Evolutionary conservation across 1,139 yeast species (phyloP).

Genomic region (Hanseniaspora sp.): DNA sequence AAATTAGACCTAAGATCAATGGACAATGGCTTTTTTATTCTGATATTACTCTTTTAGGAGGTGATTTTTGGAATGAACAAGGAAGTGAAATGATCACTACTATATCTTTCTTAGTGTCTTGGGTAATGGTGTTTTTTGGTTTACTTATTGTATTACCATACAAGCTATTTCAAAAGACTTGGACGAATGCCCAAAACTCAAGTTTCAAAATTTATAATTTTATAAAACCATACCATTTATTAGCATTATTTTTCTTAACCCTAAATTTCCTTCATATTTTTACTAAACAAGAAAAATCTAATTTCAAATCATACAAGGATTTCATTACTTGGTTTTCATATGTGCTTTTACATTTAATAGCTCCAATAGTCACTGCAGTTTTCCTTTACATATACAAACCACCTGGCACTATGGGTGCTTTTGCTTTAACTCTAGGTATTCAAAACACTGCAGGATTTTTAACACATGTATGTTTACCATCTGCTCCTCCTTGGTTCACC

Average conservation of each 20-base stretch:
- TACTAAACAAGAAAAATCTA: constrained; percentile 27
- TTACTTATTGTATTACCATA: constrained; percentile 17
- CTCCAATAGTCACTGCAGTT: constrained; percentile 51
- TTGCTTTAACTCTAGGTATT: constrained; percentile 43
- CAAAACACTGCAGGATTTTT: constrained; percentile 51
- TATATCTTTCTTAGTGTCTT: constrained; percentile 15
- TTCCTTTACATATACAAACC: constrained; percentile 58
- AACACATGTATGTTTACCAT: constrained; percentile 52
- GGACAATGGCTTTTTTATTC: constrained; percentile 24
- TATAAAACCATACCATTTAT: constrained; percentile 5
- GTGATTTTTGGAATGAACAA: constrained; percentile 27
- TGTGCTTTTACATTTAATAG: constrained; percentile 48
- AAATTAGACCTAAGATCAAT: constrained; percentile 45
- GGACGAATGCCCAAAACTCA: constrained; percentile 16
- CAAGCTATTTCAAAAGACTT: not conserved
- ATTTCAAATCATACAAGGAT: constrained; percentile 37
- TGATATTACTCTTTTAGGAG: constrained; percentile 25
- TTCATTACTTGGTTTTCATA: constrained; percentile 50
- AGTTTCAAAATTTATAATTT: constrained; percentile 7
- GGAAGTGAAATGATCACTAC: not conserved
- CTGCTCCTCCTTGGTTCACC: constrained; percentile 65
- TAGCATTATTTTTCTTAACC: constrained; percentile 11
- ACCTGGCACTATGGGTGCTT: constrained; percentile 47
- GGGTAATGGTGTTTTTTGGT: constrained; percentile 17
- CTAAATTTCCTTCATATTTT: constrained; percentile 34